Conservation (phyloP, 805 yeast genomes). For the Spathaspora girioi region DNA sequence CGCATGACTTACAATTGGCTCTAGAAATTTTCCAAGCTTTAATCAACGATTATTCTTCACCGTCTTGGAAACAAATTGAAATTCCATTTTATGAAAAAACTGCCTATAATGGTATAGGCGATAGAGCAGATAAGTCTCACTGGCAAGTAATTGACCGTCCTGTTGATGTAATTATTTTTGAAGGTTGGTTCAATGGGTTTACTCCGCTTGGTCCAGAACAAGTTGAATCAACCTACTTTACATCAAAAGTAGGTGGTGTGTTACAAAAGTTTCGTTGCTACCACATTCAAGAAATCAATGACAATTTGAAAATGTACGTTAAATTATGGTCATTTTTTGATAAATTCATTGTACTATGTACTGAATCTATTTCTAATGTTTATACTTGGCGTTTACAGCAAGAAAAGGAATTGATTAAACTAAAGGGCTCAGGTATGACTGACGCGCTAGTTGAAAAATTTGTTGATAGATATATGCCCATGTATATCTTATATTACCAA, state of each 20-base stretch:
- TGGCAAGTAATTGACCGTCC: conserved; percentile 37
- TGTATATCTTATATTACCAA: conserved; percentile 66
- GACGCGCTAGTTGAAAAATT: conserved; percentile 65
- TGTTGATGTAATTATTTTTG: conserved; percentile 69
- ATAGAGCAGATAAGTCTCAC: conserved; percentile 43
- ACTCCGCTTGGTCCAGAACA: conserved; percentile 21
- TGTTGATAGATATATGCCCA: conserved; percentile 83
- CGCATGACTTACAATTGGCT: conserved; percentile 70
- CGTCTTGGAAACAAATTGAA: conserved; percentile 11
- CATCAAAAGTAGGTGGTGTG: conserved; percentile 13
- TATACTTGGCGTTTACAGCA: conserved; percentile 77
- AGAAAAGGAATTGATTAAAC: conserved; percentile 56
- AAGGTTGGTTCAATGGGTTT: conserved; percentile 95
- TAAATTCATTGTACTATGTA: conserved; percentile 56
- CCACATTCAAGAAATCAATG: conserved; percentile 46
- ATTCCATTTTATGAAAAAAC: conserved; percentile 81
- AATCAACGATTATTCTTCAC: conserved; percentile 13
- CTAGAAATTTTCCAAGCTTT: conserved; percentile 28
- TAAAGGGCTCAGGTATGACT: conserved; percentile 74
- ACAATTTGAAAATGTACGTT: conserved; percentile 46
- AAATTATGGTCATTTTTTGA: conserved; percentile 59
- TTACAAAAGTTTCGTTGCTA: conserved; percentile 20
- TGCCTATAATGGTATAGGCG: conserved; percentile 70
- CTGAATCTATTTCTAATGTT: conserved; percentile 59
- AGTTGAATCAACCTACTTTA: conserved; percentile 17